These are phyloP conservation scores for Lippia alba DNA, from an alignment of 305 asterid genomes.

Conservation along the genomic window DNA sequence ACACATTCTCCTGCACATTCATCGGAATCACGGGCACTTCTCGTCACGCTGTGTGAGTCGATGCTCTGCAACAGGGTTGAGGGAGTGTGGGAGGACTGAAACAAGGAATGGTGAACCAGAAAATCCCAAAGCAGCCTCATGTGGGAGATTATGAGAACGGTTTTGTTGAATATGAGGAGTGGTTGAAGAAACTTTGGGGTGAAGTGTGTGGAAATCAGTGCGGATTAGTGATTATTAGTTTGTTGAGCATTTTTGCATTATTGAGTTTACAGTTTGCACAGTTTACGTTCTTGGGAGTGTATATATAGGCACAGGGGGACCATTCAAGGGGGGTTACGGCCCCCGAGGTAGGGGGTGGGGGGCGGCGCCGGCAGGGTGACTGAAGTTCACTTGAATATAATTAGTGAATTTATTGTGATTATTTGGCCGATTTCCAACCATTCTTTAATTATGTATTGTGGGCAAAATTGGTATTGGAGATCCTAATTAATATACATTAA, in stretches of 20 bases:
- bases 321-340: too few species aligned
- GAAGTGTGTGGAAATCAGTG: not conserved
- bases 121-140: constrained; percentile 31
- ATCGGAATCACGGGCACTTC: not conserved
- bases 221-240: not conserved
- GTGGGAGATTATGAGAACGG: constrained; percentile 4
- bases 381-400: too few species aligned
- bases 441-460: too few species aligned
- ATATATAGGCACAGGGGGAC: not conserved
- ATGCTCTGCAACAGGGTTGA: not conserved
- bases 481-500: too few species aligned
- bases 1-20: constrained; percentile 43
- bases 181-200: not conserved
- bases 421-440: too few species aligned
- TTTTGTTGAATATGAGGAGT: not conserved
- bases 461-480: too few species aligned
- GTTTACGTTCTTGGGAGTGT: not conserved
- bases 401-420: too few species aligned
- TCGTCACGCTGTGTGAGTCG: constrained; percentile 16
- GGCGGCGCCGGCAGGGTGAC: too few species aligned
- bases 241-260: not conserved
- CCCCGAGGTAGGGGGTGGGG: too few species aligned
- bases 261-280: not conserved
- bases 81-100: not conserved
- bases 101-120: constrained; percentile 29